Conservation (phyloP, 768 basidiomycete genomes). For the Zangia roseola region DNA sequence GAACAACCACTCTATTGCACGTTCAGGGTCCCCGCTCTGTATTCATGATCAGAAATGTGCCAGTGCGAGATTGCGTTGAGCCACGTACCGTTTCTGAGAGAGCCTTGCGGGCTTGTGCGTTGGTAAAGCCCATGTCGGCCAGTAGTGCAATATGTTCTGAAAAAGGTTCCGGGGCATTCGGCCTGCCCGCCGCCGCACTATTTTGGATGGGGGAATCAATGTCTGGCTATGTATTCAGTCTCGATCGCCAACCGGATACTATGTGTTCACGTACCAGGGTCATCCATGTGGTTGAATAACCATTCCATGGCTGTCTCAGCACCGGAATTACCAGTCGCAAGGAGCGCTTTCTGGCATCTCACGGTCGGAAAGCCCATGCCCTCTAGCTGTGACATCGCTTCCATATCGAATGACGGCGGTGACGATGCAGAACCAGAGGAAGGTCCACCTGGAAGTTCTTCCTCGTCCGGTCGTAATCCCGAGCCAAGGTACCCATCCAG, state of each 20-base stretch:
- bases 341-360: constrained; percentile 85
- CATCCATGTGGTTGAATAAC: constrained; percentile 94
- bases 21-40: constrained; percentile 72
- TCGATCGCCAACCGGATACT: neutral
- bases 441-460: constrained; percentile 59
- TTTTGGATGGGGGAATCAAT: constrained; percentile 76
- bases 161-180: constrained; percentile 52
- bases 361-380: constrained; percentile 89
- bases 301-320: constrained; percentile 91
- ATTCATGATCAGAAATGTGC: neutral
- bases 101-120: constrained; percentile 81
- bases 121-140: constrained; percentile 90
- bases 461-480: constrained; percentile 71
- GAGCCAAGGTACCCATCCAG: constrained; percentile 65
- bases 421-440: constrained; percentile 35
- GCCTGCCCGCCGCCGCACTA: constrained; percentile 20
- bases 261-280: constrained; percentile 60
- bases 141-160: constrained; percentile 72
- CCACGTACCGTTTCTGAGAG: constrained; percentile 76
- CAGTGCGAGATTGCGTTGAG: neutral
- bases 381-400: constrained; percentile 72
- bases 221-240: constrained; percentile 45
- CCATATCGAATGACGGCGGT: constrained; percentile 69
- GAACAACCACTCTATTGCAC: constrained; percentile 96
- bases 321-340: constrained; percentile 79